Evolutionary conservation across 331 rosid genomes (phyloP), one percentile per base, ranked within the genome.

Genomic region (Phaseolus coccineus): DNA sequence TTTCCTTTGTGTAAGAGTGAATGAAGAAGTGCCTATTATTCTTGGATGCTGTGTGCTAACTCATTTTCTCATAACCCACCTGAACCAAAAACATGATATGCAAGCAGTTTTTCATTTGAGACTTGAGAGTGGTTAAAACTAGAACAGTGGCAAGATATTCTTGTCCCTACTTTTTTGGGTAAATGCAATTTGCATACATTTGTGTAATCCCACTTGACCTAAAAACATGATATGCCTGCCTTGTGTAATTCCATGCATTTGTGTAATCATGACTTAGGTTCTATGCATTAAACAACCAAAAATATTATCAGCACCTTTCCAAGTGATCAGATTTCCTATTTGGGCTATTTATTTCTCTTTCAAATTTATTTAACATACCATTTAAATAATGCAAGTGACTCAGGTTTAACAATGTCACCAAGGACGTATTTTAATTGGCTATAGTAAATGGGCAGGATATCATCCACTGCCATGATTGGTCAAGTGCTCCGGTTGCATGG

Each of bases 391-490:
- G 24, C 69, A 58, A 51, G 69, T 22, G 31, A 33, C 22, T 62
- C 55, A 15, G 69, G 74, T 58, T 63, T 53, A 62, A 73, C 50
- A 47, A 30, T 31, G 59, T 71, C n/a, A 33, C 40, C 44, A 48
- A 40, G 55, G 74, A 83, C 71, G 70, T 84, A 33, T 79, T 51
- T 71, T 74, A 67, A 81, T 87, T 55, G 76, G 42, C 66, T 71
- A 69, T 76, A 83, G 65, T 69, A 72, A 80, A 76, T 78, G 82
- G 77, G 33, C 90, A 94, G 98, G 98, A 94, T 88, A 90, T 94
- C 73, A 87, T 94, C 80, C 98, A 94, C 82, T 94, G 98, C 85
- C 98, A 94, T 83, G 98, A 94, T 89, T 94, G 98, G 98, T 89
- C 97, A 4, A 94, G 94, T 76, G 98, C 98, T 30, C 96, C 97